phyloP scores from a whole-genome alignment of 305 asterid species.

The Solanum hybrid region DNA sequence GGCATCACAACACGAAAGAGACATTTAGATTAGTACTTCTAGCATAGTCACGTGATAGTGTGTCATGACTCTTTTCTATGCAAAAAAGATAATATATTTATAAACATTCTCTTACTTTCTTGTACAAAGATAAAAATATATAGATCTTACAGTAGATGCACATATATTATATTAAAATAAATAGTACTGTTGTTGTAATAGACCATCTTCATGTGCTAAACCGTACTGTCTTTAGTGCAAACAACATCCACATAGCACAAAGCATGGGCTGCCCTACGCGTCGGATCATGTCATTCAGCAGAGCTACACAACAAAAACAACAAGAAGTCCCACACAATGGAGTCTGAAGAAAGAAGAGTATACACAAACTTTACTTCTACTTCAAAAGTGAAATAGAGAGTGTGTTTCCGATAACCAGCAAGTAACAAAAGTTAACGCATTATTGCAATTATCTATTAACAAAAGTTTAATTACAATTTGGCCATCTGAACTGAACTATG shows the following conservation, averaged over 20 bases:
- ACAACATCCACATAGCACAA: neutral
- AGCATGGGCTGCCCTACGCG: neutral
- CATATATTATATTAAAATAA: neutral
- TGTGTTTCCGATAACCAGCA: neutral
- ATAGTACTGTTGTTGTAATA: neutral
- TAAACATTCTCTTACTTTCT: neutral
- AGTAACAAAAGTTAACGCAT: neutral
- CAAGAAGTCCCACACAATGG: neutral
- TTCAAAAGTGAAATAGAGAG: neutral
- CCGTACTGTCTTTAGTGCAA: neutral
- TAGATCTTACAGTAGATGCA: neutral
- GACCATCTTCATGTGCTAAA: neutral
- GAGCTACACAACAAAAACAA: neutral
- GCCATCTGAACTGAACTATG: slow-evolving; percentile 4
- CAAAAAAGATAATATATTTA: neutral
- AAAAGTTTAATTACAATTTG: slow-evolving; percentile 11
- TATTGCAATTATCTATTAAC: slow-evolving; percentile 7
- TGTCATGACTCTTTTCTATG: neutral
- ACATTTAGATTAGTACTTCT: neutral
- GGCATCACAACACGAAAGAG: neutral
- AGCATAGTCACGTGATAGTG: neutral
- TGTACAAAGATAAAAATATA: too few relatives aligned
- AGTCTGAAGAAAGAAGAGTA: neutral
- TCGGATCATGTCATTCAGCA: neutral
- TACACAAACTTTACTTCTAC: neutral